Evolutionary conservation across 1,284 basidiomycete species (phyloP).

Genomic region (Ganoderma leucocontextum): DNA sequence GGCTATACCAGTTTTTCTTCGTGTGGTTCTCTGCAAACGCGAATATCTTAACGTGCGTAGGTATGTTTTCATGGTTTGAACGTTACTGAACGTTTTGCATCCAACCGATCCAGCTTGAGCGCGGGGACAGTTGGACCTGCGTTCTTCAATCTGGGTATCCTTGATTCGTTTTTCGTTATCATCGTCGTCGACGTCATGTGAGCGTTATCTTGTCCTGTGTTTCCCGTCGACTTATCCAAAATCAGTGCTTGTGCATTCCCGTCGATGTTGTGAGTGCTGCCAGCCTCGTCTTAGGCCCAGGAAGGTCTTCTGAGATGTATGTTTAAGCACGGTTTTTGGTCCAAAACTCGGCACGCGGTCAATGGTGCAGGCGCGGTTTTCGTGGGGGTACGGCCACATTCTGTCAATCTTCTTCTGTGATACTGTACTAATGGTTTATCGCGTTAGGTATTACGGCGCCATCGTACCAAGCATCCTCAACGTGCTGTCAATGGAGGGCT

Average conservation of each 20-base stretch:
- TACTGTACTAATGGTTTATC: not conserved
- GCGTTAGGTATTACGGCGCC: conserved; percentile 65
- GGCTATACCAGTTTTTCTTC: conserved; percentile 71
- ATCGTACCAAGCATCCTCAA: conserved; percentile 73
- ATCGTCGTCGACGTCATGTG: conserved; percentile 64
- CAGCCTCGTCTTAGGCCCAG: not conserved
- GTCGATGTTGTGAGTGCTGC: conserved; percentile 60
- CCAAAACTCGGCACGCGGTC: conserved; percentile 67
- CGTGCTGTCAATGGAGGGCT: conserved; percentile 70
- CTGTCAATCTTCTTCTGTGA: not conserved
- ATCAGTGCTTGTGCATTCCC: conserved; percentile 43
- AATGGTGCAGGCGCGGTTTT: conserved; percentile 70
- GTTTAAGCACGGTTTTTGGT: conserved; percentile 60
- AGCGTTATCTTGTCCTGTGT: conserved; percentile 33
- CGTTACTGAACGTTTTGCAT: not conserved
- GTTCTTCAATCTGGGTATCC: conserved; percentile 63
- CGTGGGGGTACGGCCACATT: conserved; percentile 50
- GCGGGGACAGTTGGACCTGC: conserved; percentile 68
- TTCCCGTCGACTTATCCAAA: conserved; percentile 14
- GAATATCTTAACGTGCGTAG: conserved; percentile 61
- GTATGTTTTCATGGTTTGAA: not conserved
- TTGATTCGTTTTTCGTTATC: conserved; percentile 59
- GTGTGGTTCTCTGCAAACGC: conserved; percentile 72
- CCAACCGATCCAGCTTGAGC: conserved; percentile 48
- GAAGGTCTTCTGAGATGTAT: not conserved